These are phyloP conservation scores for Parastagonospora avenae DNA, from an alignment of 2,329 filamentous ascomycete genomes.

Conservation along the genomic window DNA sequence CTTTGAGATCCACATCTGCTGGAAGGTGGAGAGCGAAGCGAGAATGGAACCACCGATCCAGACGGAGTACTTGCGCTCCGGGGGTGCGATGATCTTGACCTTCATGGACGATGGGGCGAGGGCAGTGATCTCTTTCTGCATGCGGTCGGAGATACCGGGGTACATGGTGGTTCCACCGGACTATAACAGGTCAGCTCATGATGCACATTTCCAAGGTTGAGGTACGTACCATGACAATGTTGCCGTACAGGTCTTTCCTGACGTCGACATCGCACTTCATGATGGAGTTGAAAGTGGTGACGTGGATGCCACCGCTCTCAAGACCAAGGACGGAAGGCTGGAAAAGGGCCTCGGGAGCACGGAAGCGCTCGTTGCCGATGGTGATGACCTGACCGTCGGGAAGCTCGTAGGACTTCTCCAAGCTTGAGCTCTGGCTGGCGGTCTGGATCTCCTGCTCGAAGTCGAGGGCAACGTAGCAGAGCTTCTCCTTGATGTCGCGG, in stretches of 20 bases:
- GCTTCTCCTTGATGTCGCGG: conserved; percentile 99
- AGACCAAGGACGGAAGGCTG: conserved; percentile 98
- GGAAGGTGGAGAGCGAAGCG: conserved; percentile 99
- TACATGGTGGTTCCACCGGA: conserved; percentile 99
- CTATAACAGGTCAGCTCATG: conserved; percentile 57
- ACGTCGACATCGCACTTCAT: conserved; percentile 99
- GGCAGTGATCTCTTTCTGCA: conserved; percentile 99
- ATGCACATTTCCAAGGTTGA: neutral
- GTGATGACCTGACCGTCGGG: conserved; percentile 99
- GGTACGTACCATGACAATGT: conserved; percentile 97
- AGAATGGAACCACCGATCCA: conserved; percentile 99
- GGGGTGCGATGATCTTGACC: conserved; percentile 99
- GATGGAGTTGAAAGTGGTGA: conserved; percentile 99
- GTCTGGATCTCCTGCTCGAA: conserved; percentile 99
- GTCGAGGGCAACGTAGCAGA: conserved; percentile 99
- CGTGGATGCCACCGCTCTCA: conserved; percentile 98
- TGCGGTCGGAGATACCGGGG: conserved; percentile 99
- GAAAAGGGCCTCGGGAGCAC: conserved; percentile 99
- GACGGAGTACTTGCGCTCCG: conserved; percentile 99
- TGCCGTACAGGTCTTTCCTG: conserved; percentile 99
- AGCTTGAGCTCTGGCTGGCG: conserved; percentile 94
- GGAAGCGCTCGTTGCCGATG: conserved; percentile 99
- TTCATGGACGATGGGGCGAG: conserved; percentile 99
- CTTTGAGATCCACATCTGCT: conserved; percentile 99
- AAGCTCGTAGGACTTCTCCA: conserved; percentile 99